Evolutionary conservation across 768 basidiomycete species (phyloP), one percentile per base, ranked within the genome.

Genomic region (Fomitopsis pulvina): DNA sequence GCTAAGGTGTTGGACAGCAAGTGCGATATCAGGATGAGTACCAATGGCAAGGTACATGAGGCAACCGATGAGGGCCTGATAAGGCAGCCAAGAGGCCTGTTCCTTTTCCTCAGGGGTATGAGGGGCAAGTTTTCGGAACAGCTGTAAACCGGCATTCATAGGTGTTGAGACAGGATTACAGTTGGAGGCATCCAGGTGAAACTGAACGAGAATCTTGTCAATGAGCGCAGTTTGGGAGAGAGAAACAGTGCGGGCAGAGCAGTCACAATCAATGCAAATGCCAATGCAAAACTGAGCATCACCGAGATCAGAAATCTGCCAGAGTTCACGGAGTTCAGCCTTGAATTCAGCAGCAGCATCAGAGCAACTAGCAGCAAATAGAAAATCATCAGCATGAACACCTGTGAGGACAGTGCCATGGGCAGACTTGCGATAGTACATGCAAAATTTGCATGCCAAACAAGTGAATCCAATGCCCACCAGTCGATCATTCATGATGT

Each of bases 261-360:
- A 54, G 25, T 73, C 63, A 0, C 63, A 59, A 10, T 56, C 38
- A 26, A 74, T 63, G 7, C 57, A 61, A n/a, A 77, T 71, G 0
- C 73, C 72, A 1, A 77, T 44, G 28, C 57, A 50, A 32, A 60
- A 67, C 2, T 57, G 52, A 1, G 63, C 50, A 6, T 65, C 58
- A 0, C 68, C 70, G 0, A 71, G 59, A 25, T 70, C 68, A 6
- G 64, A 60, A 8, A 72, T 68, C 8, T 50, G 52, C 63, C 65
- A 75, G 1, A 52, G 27, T 26, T n/a, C 8, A 14, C 41, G 11
- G 9, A 73, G 56, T 10, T 71, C 53, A 0, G 34, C 52, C 43
- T 67, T 66, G 54, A 68, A 63, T 10, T 29, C 10, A 0, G 52
- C 40, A 18, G 52, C 71, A 56, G 57, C 44, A 21, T 68, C 48